A percentile compares a stretch with the other conserved stretches of the same genome.
Conservation (phyloP, 2,329 filamentous ascomycete species). For the Penicillium sp. region DNA sequence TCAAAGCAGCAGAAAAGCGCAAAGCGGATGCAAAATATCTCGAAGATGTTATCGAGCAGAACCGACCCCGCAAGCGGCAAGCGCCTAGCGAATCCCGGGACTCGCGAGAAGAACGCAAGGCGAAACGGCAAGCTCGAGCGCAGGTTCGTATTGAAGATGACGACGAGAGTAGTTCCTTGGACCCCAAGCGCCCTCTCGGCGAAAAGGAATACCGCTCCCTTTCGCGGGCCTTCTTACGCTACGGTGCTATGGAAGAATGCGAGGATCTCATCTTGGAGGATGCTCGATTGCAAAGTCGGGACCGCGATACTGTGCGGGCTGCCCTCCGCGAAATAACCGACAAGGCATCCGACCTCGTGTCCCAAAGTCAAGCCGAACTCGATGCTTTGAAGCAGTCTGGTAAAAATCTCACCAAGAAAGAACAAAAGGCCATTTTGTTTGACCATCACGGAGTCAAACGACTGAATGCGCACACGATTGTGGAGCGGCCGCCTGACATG, state of each 20-base stretch:
- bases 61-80: slow-evolving; percentile 70
- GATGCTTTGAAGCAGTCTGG: slow-evolving; percentile 64
- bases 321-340: slow-evolving; percentile 74
- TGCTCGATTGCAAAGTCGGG: slow-evolving; percentile 75
- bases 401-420: slow-evolving; percentile 87
- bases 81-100: slow-evolving; percentile 47
- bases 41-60: slow-evolving; percentile 74
- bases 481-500: slow-evolving; percentile 86
- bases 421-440: slow-evolving; percentile 93
- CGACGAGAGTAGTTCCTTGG: slow-evolving; percentile 58
- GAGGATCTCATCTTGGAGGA: slow-evolving; percentile 81
- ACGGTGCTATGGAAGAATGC: slow-evolving; percentile 82
- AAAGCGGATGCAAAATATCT: slow-evolving; percentile 78
- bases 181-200: slow-evolving; percentile 82
- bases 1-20: slow-evolving; percentile 84
- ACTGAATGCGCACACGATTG: slow-evolving; percentile 89
- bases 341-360: slow-evolving; percentile 62
- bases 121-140: slow-evolving; percentile 66
- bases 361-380: slow-evolving; percentile 63
- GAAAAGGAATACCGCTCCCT: slow-evolving; percentile 92
- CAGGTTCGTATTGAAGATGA: slow-evolving; percentile 60
- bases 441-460: slow-evolving; percentile 91
- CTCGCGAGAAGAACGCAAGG: slow-evolving; percentile 58
- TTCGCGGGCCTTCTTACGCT: slow-evolving; percentile 83
- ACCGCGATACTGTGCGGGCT: slow-evolving; percentile 69